phyloP scores from a whole-genome alignment of 1,139 yeast genomes.

The Suzukiozyma palmioleophila region DNA sequence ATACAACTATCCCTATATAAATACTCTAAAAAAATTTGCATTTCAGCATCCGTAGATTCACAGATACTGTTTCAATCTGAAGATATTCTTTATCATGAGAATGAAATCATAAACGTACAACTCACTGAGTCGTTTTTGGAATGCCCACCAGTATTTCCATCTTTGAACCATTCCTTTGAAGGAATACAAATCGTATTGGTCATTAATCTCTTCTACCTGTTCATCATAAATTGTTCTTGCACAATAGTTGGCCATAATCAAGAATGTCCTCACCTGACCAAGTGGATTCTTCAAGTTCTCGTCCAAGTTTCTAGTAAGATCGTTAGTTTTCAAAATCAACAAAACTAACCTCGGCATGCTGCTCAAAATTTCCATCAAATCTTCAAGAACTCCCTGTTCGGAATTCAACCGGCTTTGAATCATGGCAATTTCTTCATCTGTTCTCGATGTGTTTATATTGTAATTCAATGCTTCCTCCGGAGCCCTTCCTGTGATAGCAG shows the following conservation, averaged over 20 bases:
- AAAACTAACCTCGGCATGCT: conserved; percentile 82
- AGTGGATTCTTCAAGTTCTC: conserved; percentile 77
- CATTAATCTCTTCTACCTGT: conserved; percentile 38
- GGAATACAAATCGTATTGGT: conserved; percentile 31
- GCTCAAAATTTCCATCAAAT: conserved; percentile 75
- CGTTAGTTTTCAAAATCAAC: conserved; percentile 88
- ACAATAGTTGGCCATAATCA: conserved; percentile 88
- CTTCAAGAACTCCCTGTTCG: conserved; percentile 61
- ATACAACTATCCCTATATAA: conserved; percentile 1
- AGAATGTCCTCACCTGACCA: conserved; percentile 83
- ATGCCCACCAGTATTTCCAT: conserved; percentile 44
- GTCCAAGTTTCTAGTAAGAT: conserved; percentile 82
- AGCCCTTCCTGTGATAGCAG: conserved; percentile 89
- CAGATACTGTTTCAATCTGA: neutral
- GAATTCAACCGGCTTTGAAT: conserved; percentile 62
- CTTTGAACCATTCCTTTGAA: conserved; percentile 28
- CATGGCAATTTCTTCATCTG: conserved; percentile 52
- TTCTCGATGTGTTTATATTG: conserved; percentile 49
- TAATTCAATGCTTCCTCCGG: conserved; percentile 41
- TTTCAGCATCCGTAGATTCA: neutral
- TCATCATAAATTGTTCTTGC: conserved; percentile 76
- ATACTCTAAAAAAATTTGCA: neutral
- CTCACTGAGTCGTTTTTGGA: conserved; percentile 49
- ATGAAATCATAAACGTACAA: conserved; percentile 53
- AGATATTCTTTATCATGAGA: conserved; percentile 22